Evolutionary conservation across 371 early-diverging fungal species (phyloP), one percentile per base, ranked within the genome.

Genomic region (Mortierella sp.): DNA sequence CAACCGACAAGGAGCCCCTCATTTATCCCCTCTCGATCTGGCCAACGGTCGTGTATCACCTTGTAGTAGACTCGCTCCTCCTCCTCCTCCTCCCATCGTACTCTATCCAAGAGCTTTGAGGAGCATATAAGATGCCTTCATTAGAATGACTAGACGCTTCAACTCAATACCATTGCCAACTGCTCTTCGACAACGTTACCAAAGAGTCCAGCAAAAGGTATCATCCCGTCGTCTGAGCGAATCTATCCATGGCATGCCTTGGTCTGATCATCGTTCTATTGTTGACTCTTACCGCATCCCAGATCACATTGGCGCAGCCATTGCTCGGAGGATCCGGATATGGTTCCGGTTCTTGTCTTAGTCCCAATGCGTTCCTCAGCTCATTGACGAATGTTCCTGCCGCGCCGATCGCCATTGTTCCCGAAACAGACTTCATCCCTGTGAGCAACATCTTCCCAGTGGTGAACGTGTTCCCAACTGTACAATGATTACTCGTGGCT

Each of bases 351-450:
- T 28, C 27, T 17, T 8, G 16, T 3, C 41, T 34, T 4, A 34
- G 10, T 34, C n/a, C n/a, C n/a, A n/a, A n/a, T n/a, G n/a, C 8
- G 13, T 37, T 6, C 37, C 13, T 37, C 37, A 37, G 14, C 48
- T 37, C 27, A 7, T 17, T 1, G 16, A 37, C 52, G 4, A 2
- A 53, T 16, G 28, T 60, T 24, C 60, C 60, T 24, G 39, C 53
- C 24, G 44, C 52, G n/a, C 60, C 55, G 4, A 63, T 51, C 2
- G 53, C 55, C 12, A 58, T 69, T 43, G 59, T 54, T 2, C 68
- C 76, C 22, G 51, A 76, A 65, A 68, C 65, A 14, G 58, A 61
- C 40, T 57, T 76, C 14, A 28, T 61, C 2, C 76, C 76, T 2
- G 45, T 64, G 51, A 76, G 56, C 29, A 64, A 68, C 16, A 61